Evolutionary conservation across 2,329 filamentous ascomycete genomes (phyloP), one percentile per base, ranked within the genome.

Genomic region (Claviceps purpurea): DNA sequence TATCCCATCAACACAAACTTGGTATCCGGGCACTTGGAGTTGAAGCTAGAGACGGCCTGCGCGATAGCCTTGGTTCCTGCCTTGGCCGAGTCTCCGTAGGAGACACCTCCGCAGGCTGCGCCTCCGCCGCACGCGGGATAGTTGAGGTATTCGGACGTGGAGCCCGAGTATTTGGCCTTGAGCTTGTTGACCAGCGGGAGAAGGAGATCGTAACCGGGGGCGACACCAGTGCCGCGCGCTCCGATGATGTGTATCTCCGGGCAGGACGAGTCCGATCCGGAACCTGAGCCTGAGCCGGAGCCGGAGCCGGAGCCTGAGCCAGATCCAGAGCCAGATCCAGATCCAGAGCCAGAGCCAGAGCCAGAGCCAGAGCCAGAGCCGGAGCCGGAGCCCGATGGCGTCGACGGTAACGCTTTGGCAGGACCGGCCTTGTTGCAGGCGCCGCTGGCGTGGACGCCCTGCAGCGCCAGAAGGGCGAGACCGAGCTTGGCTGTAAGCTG

Each of bases 81-180:
- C 7, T 10, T 37, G 3, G 3, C 51, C 77, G 80, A 84, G 57
- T 73, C 73, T 1, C 73, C 77, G 57, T 85, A 86, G 60, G 72
- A 74, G 26, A 76, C 65, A n/a, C 75, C 71, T 14, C 79, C 79
- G 58, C 81, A 84, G 0, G 68, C 70, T 1, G 70, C 59, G 58
- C 79, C 74, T 5, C 81, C 81, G 52, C 82, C 82, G 43, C 79
- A 83, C 2, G 82, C 82, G 40, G 83, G 77, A 58, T 81, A 81
- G 41, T 54, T 61, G 55, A 81, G 79, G 18, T 77, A 73, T 55
- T 79, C 77, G 1, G 76, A 66, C 0, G 75, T 79, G 0, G 76
- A 64, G 0, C 75, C 77, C 0, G 74, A 58, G 56, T 77, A 73
- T 3, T 73, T 69, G 37, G 61, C 62, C 2, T 71, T 62, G 42